A percentile compares a stretch with the other conserved stretches of the same genome.
Conservation (phyloP, 495 filamentous ascomycete species). For the Trichoderma asperelloides region DNA sequence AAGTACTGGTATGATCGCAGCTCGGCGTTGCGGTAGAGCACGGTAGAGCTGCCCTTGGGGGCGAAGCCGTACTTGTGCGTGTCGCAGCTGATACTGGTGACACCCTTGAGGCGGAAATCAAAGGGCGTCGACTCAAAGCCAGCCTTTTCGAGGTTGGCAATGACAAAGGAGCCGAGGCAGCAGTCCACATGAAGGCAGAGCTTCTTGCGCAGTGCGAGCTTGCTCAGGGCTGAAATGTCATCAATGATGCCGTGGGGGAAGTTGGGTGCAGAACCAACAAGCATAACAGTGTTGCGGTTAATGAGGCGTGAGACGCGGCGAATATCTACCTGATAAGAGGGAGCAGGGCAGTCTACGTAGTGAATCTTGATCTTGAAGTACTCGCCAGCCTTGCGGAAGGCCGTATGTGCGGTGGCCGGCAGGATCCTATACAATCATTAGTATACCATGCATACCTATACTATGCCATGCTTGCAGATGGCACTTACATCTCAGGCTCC, state of each 20-base stretch:
- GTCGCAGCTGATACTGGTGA: constrained; percentile 91
- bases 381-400: constrained; percentile 86
- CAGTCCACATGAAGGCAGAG: constrained; percentile 94
- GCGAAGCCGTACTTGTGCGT: constrained; percentile 99
- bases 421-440: constrained; percentile 56
- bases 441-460: not conserved
- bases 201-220: constrained; percentile 66
- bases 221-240: constrained; percentile 79
- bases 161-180: constrained; percentile 89
- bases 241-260: constrained; percentile 98
- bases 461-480: not conserved
- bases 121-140: constrained; percentile 82
- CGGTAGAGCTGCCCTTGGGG: constrained; percentile 87
- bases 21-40: constrained; percentile 74
- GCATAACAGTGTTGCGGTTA: constrained; percentile 91
- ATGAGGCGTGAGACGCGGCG: constrained; percentile 71
- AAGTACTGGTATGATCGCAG: constrained; percentile 91
- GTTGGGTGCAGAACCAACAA: constrained; percentile 92
- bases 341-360: constrained; percentile 78
- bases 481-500: constrained; percentile 83
- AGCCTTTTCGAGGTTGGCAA: constrained; percentile 83
- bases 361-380: constrained; percentile 97
- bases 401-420: constrained; percentile 87
- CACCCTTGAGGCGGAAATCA: constrained; percentile 89
- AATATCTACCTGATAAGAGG: constrained; percentile 74